Evolutionary conservation across 306 rosid genomes (phyloP).

Genomic region (Potentilla sterilis): DNA sequence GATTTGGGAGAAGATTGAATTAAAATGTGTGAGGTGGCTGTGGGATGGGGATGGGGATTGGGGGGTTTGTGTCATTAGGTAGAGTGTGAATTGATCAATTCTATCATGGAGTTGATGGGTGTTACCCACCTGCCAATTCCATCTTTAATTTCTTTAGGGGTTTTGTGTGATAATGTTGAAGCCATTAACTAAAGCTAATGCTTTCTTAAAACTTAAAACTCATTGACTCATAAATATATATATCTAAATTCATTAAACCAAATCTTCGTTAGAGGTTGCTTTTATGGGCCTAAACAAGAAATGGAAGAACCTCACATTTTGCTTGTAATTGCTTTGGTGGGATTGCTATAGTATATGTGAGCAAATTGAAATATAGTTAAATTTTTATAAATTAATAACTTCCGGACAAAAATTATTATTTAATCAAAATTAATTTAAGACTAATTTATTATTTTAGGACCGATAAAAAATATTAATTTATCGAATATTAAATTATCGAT

Average conservation of each 20-base stretch:
- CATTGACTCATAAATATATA: background rate
- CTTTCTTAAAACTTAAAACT: too few species aligned
- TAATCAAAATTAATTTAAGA: too few species aligned
- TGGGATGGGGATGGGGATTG: background rate
- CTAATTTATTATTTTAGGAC: too few species aligned
- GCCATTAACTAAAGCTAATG: background rate
- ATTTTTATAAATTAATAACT: too few species aligned
- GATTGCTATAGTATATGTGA: too few species aligned
- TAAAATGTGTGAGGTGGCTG: conserved; percentile 10
- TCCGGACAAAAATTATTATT: too few species aligned
- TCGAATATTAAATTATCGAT: too few species aligned
- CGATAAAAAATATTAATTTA: too few species aligned
- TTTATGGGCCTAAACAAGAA: conserved; percentile 2
- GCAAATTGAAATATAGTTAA: too few species aligned
- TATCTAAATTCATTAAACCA: too few species aligned
- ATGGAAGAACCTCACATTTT: background rate
- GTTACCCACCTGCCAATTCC: conserved; percentile 32
- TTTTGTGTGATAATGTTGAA: background rate
- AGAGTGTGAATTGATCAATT: conserved; percentile 38
- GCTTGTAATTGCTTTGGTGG: background rate
- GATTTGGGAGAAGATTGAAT: background rate
- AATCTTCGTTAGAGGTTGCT: background rate
- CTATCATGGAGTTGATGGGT: conserved; percentile 15
- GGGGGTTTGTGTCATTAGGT: conserved; percentile 21
- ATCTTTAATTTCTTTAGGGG: background rate